A percentile compares a stretch with the other conserved stretches of the same genome.
Evolutionary conservation across 2,329 filamentous ascomycete genomes (phyloP).

Genomic region (Aspergillus tamarii): DNA sequence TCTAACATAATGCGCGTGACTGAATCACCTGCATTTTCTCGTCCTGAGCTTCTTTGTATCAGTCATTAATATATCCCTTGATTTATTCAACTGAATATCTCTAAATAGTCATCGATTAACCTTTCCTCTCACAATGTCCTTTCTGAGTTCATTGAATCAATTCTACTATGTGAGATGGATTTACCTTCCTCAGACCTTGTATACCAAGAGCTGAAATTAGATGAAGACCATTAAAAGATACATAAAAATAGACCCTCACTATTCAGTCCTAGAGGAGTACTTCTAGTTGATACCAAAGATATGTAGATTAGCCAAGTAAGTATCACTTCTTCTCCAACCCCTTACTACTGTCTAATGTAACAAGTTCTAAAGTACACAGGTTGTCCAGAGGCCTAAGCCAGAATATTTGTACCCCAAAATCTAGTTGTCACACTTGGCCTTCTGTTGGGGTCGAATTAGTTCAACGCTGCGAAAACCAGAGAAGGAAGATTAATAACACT

Average conservation of each 20-base stretch:
- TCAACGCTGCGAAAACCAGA: background rate
- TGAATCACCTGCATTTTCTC: no score
- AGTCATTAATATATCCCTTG: no score
- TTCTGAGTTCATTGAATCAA: no score
- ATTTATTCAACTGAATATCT: no score
- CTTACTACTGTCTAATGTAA: background rate
- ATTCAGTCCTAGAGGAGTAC: background rate
- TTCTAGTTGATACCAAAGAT: background rate
- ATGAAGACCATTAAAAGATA: no score
- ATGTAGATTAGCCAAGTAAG: background rate
- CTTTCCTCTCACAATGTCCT: no score
- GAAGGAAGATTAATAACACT: background rate
- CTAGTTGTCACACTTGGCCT: background rate
- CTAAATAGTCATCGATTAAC: no score
- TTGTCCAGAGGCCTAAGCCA: background rate
- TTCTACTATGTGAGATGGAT: no score
- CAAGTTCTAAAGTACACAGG: background rate
- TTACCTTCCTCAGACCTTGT: no score
- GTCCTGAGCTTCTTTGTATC: no score
- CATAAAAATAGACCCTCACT: background rate
- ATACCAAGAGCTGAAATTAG: no score
- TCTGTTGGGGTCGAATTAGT: background rate
- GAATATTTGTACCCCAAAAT: background rate
- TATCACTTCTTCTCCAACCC: accelerated
- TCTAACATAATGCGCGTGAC: no score